Evolutionary conservation across 163 green algal species (phyloP), one percentile per base, ranked within the genome.

Genomic region (Scenedesmus sp.): DNA sequence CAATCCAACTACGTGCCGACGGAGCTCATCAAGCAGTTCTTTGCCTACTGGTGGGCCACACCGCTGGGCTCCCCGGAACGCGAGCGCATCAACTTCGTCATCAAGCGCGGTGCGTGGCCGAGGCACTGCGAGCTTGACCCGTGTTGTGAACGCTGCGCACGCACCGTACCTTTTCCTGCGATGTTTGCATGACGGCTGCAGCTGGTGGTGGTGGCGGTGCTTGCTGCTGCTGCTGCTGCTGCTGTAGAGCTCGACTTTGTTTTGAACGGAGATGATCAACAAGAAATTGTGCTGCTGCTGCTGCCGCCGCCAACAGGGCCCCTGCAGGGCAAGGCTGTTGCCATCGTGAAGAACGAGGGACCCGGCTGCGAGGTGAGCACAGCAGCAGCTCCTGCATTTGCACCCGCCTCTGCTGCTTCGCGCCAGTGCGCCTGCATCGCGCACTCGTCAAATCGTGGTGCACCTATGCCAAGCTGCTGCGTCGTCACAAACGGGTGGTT

Each of bases 1-100:
- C 16, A 26, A 37, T 82, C 46, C 87, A 46, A 46, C 26, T 87
- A 76, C 43, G 53, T 91, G 33, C 53, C 78, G 30, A 13, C 72
- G 78, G 76, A 87, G 79, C 78, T 91, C 0, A 87, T 87, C 87
- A 91, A 70, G 51, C 40, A 46, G 33, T 91, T 91, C 76, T 91
- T 91, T 22, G 37, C 40, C 30, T 91, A 90, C 86, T 90, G 87
- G 87, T 90, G 86, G 86, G 56, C 78, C 51, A 87, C 76, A 7
- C 56, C 53, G 78, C 37, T 56, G 5, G 37, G 35, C 78, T 81
- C 78, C 9, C 37, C 42, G 26, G 53, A 91, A 40, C 56, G 87
- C 51, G 22, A 40, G 30, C 40, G 35, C 24, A 46, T 91, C 40
- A 43, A 76, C 24, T 91, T 91, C 44, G 13, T 16, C 35, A 56